Base-by-base conservation (phyloP, 2,329 filamentous ascomycete genomes). In the Acephala macrosclerotiorum region DNA sequence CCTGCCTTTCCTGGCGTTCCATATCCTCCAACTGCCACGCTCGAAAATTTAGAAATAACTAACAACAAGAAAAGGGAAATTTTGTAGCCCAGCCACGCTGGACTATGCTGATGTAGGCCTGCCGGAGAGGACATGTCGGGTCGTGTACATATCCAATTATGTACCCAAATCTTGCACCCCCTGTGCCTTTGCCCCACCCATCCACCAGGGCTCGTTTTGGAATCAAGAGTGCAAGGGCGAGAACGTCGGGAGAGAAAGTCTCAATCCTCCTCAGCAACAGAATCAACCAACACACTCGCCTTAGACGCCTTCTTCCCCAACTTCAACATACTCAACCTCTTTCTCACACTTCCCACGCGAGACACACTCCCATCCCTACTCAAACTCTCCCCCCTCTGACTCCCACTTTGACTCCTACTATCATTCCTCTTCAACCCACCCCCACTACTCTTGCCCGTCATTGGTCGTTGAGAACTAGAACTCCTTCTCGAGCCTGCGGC, bases 251-350 rank as follows among this genome's bases (percentile, higher is more conserved):
- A 12, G 49, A 29, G 8, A 12, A 3, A 3, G 8, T 12, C 57
- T 68, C 53, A 71, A 20, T 71, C 66, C 55, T 76, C 74, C 65
- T 74, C 74, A 35, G 66, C 66, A 1, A 74, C 72, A 61, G 69
- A 72, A 35, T 66, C 68, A 18, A 74, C 69, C 25, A 73, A 49
- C 38, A 77, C 74, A 66, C 71, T 77, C 6, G 66, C 66, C 59
- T 74, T 78, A 64, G 77, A 79, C 18, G 59, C 70, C 69, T 79
- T 79, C 69, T 77, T 79, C 22, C 75, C 75, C 49, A 77, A 49
- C 56, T 69, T 75, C 40, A 77, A 51, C 51, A 74, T 65, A 55
- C 73, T 76, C 9, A 77, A 65, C 47, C 75, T 63, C 66, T 76
- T 77, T 58, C 72, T 69, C 36, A 77, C 75, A 63, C 72, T 74